A percentile compares a stretch with the other conserved stretches of the same genome.
Conservation (phyloP, 2,329 filamentous ascomycete genomes). For the Fusarium paranaense region DNA sequence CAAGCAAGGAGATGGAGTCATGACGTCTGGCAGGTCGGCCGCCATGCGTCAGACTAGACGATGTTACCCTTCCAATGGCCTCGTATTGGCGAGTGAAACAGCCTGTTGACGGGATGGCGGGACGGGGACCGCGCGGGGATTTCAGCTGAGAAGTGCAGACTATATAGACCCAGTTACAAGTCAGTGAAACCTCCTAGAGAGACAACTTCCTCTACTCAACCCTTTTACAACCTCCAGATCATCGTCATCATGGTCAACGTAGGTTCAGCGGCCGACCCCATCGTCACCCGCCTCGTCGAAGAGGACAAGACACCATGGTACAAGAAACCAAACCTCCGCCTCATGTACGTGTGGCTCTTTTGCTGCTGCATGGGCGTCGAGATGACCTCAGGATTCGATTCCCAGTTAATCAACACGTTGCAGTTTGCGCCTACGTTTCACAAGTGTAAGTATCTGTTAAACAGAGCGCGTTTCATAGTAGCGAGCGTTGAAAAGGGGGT, state of each 20-base stretch:
- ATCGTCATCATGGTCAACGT: conserved; percentile 34
- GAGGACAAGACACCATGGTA: conserved; percentile 59
- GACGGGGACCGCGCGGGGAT: not conserved
- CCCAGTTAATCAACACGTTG: conserved; percentile 56
- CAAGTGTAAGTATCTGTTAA: conserved; percentile 43
- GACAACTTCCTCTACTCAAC: not conserved
- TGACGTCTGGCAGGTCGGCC: not conserved
- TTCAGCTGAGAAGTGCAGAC: not conserved
- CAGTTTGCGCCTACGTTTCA: conserved; percentile 54
- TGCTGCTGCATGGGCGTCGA: conserved; percentile 67
- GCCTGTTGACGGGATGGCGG: not conserved
- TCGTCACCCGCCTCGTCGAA: conserved; percentile 48
- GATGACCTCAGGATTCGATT: conserved; percentile 68
- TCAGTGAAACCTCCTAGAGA: not conserved
- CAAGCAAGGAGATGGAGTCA: not conserved
- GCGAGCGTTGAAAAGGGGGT: too few relatives aligned
- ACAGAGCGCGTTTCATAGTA: too few relatives aligned
- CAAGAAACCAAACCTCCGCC: conserved; percentile 64
- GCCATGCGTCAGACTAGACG: not conserved
- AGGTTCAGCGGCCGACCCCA: conserved; percentile 32
- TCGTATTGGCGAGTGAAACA: not conserved
- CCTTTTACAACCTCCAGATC: not conserved
- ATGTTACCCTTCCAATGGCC: not conserved
- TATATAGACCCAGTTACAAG: not conserved
- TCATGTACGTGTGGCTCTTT: conserved; percentile 64